Evolutionary conservation across 257 asterid genomes (phyloP).

Genomic region (Plectranthus barbatus): DNA sequence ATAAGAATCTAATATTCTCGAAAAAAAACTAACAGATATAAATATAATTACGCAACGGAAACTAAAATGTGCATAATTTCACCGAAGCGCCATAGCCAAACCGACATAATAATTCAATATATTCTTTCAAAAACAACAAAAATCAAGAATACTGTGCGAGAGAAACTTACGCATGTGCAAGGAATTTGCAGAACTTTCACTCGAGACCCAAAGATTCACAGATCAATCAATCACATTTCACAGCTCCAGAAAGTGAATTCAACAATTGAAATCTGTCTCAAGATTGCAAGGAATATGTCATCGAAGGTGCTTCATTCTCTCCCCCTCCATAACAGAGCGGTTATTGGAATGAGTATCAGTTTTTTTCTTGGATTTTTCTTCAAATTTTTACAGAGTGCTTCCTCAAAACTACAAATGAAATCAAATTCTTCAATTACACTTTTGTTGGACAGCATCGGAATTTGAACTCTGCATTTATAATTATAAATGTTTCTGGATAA

Average conservation of each 20-base stretch:
- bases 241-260: conserved; percentile 31
- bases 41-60: neutral
- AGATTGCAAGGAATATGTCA: conserved; percentile 27
- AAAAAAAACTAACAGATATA: conserved; percentile 9
- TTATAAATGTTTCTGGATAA: conserved; percentile 18
- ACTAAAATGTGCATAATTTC: conserved; percentile 19
- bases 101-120: conserved; percentile 4
- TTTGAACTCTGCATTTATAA: neutral
- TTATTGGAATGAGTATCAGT: conserved; percentile 8
- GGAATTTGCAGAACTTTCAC: conserved; percentile 13
- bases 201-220: conserved; percentile 15
- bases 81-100: conserved; percentile 11
- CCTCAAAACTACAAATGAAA: neutral
- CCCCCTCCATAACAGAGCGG: conserved; percentile 10
- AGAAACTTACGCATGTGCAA: conserved; percentile 27
- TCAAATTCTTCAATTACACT: neutral
- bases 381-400: neutral
- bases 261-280: conserved; percentile 10
- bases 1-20: neutral
- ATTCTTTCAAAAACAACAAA: conserved; percentile 1
- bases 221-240: conserved; percentile 24
- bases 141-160: neutral
- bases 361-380: conserved; percentile 9
- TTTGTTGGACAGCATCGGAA: conserved; percentile 7
- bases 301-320: conserved; percentile 8